Conservation (phyloP, 495 filamentous ascomycete species). For the Daldinia childiae region DNA sequence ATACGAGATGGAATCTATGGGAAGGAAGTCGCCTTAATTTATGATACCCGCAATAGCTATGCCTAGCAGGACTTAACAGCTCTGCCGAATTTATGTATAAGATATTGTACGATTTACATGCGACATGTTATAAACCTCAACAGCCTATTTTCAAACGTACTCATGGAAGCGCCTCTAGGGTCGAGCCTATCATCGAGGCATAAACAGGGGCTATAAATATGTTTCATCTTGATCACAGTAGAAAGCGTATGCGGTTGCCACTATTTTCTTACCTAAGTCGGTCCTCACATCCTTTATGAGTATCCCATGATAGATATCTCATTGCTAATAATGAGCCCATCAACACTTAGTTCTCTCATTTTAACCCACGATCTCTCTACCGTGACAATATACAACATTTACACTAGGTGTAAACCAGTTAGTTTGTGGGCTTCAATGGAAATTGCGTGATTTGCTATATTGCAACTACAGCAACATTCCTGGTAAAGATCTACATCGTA, state of each 20-base stretch:
- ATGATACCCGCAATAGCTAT: constrained; percentile 5
- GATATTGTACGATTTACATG: background rate
- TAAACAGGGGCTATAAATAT: too few species aligned
- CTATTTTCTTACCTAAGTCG: too few species aligned
- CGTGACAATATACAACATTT: background rate
- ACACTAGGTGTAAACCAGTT: background rate
- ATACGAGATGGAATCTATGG: constrained; percentile 41
- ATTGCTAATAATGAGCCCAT: too few species aligned
- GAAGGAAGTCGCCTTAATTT: constrained; percentile 27
- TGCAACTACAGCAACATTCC: background rate
- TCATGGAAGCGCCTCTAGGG: background rate
- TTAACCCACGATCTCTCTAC: background rate
- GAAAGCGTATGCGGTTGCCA: too few species aligned
- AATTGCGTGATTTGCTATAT: background rate
- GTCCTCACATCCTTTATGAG: too few species aligned
- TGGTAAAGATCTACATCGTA: background rate
- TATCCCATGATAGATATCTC: too few species aligned
- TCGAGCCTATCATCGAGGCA: background rate
- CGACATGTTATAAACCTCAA: background rate
- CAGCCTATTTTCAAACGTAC: background rate
- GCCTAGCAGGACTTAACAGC: background rate
- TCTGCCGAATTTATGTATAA: background rate
- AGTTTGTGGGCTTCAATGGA: background rate
- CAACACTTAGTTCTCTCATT: background rate
- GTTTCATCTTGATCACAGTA: too few species aligned